phyloP scores from a whole-genome alignment of 768 basidiomycete species.

The Filobasidium wieringae region DNA sequence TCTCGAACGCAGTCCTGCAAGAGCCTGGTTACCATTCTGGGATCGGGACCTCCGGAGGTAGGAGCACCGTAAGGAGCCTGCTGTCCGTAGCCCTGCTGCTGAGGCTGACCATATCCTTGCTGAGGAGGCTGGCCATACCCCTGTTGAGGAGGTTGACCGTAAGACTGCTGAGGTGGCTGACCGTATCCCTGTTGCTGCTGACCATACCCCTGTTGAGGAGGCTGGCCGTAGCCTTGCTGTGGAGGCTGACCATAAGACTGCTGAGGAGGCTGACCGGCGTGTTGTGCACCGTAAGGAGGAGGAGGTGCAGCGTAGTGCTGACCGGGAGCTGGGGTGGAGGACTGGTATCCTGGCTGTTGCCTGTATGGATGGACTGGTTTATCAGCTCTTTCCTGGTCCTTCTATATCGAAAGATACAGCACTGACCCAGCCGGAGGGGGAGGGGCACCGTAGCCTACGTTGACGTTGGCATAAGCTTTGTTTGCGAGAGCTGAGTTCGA shows the following conservation, averaged over 20 bases:
- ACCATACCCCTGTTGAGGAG: constrained; percentile 12
- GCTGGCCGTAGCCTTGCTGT: constrained; percentile 17
- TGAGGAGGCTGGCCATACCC: constrained; percentile 10
- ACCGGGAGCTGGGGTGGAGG: constrained; percentile 1
- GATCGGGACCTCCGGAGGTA: constrained; percentile 18
- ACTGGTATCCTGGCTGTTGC: neutral
- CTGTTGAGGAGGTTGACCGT: constrained; percentile 9
- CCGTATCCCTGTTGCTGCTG: constrained; percentile 10
- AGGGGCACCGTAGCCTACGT: constrained; percentile 5
- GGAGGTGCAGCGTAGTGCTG: constrained; percentile 7
- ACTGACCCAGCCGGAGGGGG: no score
- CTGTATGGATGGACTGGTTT: no score
- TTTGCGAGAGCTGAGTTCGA: neutral
- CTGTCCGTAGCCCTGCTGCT: neutral
- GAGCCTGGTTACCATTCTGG: constrained; percentile 21
- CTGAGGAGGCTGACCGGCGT: constrained; percentile 9
- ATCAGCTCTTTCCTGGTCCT: no score
- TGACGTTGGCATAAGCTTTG: constrained; percentile 2
- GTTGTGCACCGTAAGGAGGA: constrained; percentile 10
- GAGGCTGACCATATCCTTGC: constrained; percentile 3
- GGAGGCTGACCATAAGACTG: constrained; percentile 14
- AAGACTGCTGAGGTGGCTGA: constrained; percentile 2
- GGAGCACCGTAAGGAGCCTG: constrained; percentile 10
- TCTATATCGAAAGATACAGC: no score
- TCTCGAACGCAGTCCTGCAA: constrained; percentile 38